A percentile compares a stretch with the other conserved stretches of the same genome.
Evolutionary conservation across 257 asterid species (phyloP).

Genomic region (Solanum peruvianum): DNA sequence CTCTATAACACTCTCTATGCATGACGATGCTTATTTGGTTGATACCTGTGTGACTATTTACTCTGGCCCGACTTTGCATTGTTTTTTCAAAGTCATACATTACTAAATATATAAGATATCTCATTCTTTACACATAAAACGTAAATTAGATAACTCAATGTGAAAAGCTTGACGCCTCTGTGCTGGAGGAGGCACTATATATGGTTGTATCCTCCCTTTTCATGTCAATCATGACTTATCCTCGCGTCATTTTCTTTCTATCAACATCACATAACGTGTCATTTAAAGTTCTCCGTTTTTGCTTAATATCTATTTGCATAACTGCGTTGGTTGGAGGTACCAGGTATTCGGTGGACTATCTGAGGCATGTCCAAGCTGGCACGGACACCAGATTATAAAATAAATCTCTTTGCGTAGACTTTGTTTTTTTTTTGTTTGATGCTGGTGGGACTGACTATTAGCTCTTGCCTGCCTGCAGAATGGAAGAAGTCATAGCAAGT

Average conservation of each 20-base stretch:
- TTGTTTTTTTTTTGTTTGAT: neutral
- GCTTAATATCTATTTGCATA: neutral
- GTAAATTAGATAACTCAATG: constrained; percentile 1
- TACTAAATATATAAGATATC: neutral
- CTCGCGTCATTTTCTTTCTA: neutral
- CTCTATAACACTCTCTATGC: neutral
- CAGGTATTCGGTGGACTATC: neutral
- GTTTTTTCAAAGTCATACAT: neutral
- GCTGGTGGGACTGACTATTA: neutral
- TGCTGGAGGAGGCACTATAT: constrained; percentile 33
- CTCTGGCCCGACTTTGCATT: neutral
- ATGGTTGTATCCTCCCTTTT: constrained; percentile 18
- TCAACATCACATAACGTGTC: neutral
- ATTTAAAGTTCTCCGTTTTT: neutral
- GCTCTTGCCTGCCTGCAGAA: constrained; percentile 25
- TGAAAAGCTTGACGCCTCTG: constrained; percentile 19
- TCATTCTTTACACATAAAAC: neutral
- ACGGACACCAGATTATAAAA: neutral
- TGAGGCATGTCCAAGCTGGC: neutral
- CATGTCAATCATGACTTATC: constrained; percentile 15
- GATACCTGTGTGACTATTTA: neutral
- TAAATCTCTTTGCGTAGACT: neutral
- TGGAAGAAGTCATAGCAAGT: constrained; percentile 26
- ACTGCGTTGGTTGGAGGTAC: neutral
- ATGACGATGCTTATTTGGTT: neutral